These are phyloP conservation scores for Thalassiosira mediterranea DNA, from an alignment of 352 stramenopile species.

Conservation along the genomic window DNA sequence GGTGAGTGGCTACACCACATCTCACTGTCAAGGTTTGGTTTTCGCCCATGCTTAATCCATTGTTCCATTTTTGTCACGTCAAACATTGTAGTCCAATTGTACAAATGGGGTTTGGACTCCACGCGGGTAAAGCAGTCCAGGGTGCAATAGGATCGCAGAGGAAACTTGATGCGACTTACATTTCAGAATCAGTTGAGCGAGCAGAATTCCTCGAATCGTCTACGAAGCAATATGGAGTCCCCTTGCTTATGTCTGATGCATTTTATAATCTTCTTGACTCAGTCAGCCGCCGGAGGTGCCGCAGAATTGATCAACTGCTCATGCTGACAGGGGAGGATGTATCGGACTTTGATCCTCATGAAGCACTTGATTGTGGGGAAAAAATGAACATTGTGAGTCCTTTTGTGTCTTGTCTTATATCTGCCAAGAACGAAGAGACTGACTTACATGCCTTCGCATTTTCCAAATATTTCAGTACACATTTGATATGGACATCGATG, in stretches of 20 bases:
- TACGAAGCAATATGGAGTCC: slow-evolving; percentile 94
- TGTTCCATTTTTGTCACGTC: too few relatives aligned
- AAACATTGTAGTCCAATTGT: too few relatives aligned
- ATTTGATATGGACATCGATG: slow-evolving; percentile 80
- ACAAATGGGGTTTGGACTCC: slow-evolving; percentile 95
- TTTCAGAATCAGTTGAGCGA: slow-evolving; percentile 93
- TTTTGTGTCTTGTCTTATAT: too few relatives aligned
- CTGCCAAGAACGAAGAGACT: too few relatives aligned
- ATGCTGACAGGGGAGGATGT: slow-evolving; percentile 61
- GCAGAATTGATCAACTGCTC: slow-evolving; percentile 78
- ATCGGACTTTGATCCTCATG: slow-evolving; percentile 24
- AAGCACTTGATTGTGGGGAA: slow-evolving; percentile 44
- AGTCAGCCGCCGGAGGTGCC: slow-evolving; percentile 62
- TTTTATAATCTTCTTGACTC: slow-evolving; percentile 83
- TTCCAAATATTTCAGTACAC: slow-evolving; percentile 74
- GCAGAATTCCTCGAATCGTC: slow-evolving; percentile 92
- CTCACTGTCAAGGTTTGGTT: slow-evolving; percentile 69
- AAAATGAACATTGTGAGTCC: slow-evolving; percentile 53
- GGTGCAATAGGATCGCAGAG: slow-evolving; percentile 93
- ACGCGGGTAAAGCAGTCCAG: slow-evolving; percentile 95
- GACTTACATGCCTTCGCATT: too few relatives aligned
- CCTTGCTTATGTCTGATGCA: slow-evolving; percentile 93
- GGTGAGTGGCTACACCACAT: slow-evolving; percentile 15
- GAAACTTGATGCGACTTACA: slow-evolving; percentile 98
- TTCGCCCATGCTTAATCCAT: slow-evolving; percentile 85